Base-by-base conservation (phyloP, 352 stramenopile genomes). In the Thraustochytrium striatum region DNA sequence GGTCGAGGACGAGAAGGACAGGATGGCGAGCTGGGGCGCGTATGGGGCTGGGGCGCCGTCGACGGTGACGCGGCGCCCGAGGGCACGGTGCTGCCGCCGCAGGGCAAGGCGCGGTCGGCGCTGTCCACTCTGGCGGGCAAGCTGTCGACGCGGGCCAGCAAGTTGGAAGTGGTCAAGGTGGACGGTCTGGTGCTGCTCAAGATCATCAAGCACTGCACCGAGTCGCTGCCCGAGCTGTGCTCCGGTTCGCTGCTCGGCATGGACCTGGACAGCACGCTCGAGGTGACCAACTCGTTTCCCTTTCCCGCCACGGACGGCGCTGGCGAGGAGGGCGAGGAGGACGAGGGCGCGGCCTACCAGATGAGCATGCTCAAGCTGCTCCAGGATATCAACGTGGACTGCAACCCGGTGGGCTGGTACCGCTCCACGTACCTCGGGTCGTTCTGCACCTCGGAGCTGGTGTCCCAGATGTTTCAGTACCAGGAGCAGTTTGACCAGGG, bases 401-500 rank as follows among this genome's bases (percentile, higher is more conserved):
- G 98, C 87, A 99, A 98, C 87, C 98, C 96, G 85, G 92, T 98
- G 62, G 95, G 96, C 38, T 98, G 95, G 94, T 99, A 99, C 87
- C 93, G 98, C 84, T 97, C 91, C 38, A 96, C 97, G 83, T 91
- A 95, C 84, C 92, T 98, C 82, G 94, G 94, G 25, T 96, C 95
- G 35, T 98, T 98, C 85, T 97, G 91, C 78, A 97, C 93, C 50
- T 87, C 88, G 25, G 87, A 88, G n/a, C 88, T 98, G 50, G 90
- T 98, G 50, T 91, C 97, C 84, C 93, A 92, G 84, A 94, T 98
- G 87, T 95, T 97, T 78, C 90, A 94, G 80, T 98, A 98, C 86
- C 95, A 99, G 87, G 93, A 97, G 73, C 89, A 98, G 16, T 93
- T 93, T 55, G 90, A 95, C 59, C 98, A 98, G 83, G 93, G 93